Evolutionary conservation across 2,329 filamentous ascomycete genomes (phyloP).

Genomic region (Apiospora saccharicola): DNA sequence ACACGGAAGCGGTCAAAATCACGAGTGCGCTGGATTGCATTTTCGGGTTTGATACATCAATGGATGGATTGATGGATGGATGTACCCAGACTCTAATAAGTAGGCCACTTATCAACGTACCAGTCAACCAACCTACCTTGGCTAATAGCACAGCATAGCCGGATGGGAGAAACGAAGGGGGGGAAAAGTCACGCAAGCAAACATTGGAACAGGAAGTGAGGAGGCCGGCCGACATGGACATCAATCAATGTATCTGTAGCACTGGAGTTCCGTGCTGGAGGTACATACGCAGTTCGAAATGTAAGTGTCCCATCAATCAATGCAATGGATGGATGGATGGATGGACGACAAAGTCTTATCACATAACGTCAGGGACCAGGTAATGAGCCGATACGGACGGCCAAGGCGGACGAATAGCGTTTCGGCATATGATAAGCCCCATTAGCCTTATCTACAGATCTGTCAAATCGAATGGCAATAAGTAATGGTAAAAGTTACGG

Average conservation of each 20-base stretch:
- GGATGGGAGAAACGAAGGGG: neutral
- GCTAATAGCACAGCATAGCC: neutral
- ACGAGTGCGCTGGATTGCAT: constrained; percentile 6
- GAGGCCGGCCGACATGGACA: neutral
- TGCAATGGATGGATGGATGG: neutral
- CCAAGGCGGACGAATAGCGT: constrained; percentile 16
- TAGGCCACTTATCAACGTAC: neutral
- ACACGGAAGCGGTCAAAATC: constrained; percentile 6
- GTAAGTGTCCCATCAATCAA: neutral
- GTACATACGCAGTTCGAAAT: too few relatives aligned
- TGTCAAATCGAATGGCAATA: constrained; percentile 22
- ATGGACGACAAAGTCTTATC: constrained; percentile 17
- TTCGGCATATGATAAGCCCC: constrained; percentile 12
- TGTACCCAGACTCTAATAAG: neutral
- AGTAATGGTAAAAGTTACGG: constrained; percentile 25
- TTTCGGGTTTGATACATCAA: neutral
- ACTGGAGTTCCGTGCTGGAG: too few relatives aligned
- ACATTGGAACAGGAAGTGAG: too few relatives aligned
- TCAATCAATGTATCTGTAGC: neutral
- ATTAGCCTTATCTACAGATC: constrained; percentile 23
- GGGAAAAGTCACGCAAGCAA: constrained; percentile 1
- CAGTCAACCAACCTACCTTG: neutral
- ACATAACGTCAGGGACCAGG: constrained; percentile 23
- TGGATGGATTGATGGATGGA: neutral
- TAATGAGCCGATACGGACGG: constrained; percentile 15